A percentile compares a stretch with the other conserved stretches of the same genome.
phyloP scores from a whole-genome alignment of 805 yeast species.

The Schizosaccharomyces cryophilus region DNA sequence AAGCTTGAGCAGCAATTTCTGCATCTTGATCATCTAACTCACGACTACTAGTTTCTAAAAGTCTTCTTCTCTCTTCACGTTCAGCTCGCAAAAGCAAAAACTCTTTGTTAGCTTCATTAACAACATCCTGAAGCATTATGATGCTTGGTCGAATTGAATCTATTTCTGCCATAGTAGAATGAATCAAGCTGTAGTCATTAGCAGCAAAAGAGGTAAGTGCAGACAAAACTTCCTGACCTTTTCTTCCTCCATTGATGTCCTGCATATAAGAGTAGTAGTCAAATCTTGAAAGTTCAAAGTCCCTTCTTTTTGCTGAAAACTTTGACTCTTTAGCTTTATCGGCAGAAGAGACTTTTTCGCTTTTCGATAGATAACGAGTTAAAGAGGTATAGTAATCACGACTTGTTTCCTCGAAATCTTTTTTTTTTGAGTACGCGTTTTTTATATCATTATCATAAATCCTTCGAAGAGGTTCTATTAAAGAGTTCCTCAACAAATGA shows the following conservation, averaged over 20 bases:
- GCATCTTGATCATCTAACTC: slow-evolving; percentile 3
- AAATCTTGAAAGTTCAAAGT: slow-evolving; percentile 19
- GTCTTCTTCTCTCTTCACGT: slow-evolving; percentile 16
- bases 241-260: slow-evolving; percentile 21
- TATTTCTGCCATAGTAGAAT: neutral
- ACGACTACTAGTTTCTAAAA: slow-evolving; percentile 13
- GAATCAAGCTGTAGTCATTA: neutral
- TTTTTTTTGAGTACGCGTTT: slow-evolving; percentile 6
- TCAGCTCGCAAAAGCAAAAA: slow-evolving; percentile 15
- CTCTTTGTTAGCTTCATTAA: slow-evolving; percentile 13
- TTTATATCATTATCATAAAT: slow-evolving; percentile 21
- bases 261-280: slow-evolving; percentile 19
- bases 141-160: neutral
- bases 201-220: slow-evolving; percentile 16
- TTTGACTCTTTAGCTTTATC: slow-evolving; percentile 17
- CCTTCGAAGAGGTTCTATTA: slow-evolving; percentile 12
- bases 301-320: slow-evolving; percentile 17
- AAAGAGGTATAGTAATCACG: slow-evolving; percentile 22
- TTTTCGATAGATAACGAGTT: slow-evolving; percentile 18
- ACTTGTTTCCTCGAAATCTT: slow-evolving; percentile 22
- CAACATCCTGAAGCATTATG: neutral
- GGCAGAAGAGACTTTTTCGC: slow-evolving; percentile 14
- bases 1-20: neutral
- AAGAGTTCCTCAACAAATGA: slow-evolving; percentile 9
- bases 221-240: slow-evolving; percentile 17